Evolutionary conservation across 2,329 filamentous ascomycete species (phyloP), one percentile per base, ranked within the genome.

Genomic region (Monosporascus sp.): DNA sequence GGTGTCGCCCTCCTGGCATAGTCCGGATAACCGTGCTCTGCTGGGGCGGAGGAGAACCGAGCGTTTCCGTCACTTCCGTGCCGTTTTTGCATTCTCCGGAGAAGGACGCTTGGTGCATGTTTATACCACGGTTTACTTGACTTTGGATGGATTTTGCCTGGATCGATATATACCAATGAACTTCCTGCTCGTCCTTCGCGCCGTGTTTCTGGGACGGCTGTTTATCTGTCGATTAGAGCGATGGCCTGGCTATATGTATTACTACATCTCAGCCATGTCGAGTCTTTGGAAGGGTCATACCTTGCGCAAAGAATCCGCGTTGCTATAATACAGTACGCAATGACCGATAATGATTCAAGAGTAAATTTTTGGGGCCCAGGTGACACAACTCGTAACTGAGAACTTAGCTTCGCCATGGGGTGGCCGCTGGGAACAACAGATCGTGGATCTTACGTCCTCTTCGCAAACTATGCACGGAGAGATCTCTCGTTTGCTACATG

Each of bases 1-100:
- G 61, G 64, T 25, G 64, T 60, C n/a, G 54, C 61, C 48, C 47
- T 68, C 9, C 46, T 67, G 34, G 57, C 57, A 2, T 68, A 62
- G 11, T 34, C 5, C 31, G 31, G 31, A 34, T 5, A 34, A 14
- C 9, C 11, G 9, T 34, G 31, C 31, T 31, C 27, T 14, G 11
- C 31, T 14, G 9, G 31, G 27, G 31, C 31, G 11, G 31, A 4
- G 4, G 11, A 34, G 31, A 34, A 34, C 5, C 31, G 4, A 14
- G 31, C 31, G 11, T 34, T 34, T 34, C 27, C 31, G 31, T 4
- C 31, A 60, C 47, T 44, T 58, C 57, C 54, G 39, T 55, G 54
- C 51, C 8, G 2, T 34, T 52, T 24, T 54, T 53, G 49, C 22
- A 51, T 60, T 60, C 58, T 58, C 42, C 11, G 56, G 58, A 52